phyloP scores from a whole-genome alignment of 371 early-diverging fungal species.

The Parasitella parasitica region DNA sequence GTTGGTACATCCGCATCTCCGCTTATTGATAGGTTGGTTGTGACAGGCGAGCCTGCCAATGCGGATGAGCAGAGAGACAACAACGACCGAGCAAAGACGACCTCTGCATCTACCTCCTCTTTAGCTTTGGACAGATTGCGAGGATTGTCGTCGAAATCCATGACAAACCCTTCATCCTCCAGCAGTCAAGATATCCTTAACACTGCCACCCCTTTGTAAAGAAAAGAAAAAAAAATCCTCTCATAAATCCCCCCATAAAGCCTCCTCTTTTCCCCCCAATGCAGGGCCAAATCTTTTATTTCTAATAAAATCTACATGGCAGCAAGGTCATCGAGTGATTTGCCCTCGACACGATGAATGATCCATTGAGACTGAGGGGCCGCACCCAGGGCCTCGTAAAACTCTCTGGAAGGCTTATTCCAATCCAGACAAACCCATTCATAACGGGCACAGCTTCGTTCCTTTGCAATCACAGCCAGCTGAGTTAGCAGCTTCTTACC shows the following conservation, averaged over 20 bases:
- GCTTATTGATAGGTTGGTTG: background rate
- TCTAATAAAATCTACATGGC: too few species aligned
- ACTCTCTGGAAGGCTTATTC: slow-evolving; percentile 28
- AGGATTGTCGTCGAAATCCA: slow-evolving; percentile 12
- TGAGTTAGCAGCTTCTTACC: slow-evolving; percentile 70
- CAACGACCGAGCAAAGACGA: background rate
- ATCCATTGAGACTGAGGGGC: slow-evolving; percentile 67
- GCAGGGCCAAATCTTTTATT: too few species aligned
- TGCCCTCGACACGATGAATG: slow-evolving; percentile 65
- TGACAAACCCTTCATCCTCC: background rate
- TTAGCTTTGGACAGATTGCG: slow-evolving; percentile 14
- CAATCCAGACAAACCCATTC: slow-evolving; percentile 63
- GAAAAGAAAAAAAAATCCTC: too few species aligned
- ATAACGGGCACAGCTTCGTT: slow-evolving; percentile 69
- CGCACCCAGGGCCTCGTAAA: slow-evolving; percentile 66
- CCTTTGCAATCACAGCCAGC: slow-evolving; percentile 64
- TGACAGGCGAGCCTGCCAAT: background rate
- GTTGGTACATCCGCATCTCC: slow-evolving; percentile 7
- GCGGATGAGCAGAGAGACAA: background rate
- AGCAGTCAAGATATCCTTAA: background rate
- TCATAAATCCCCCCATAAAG: too few species aligned
- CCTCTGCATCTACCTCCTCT: background rate
- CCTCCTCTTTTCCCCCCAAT: too few species aligned
- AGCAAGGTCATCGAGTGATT: slow-evolving; percentile 54
- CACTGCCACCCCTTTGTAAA: too few species aligned